Evolutionary conservation across 371 early-diverging fungal genomes (phyloP), one percentile per base, ranked within the genome.

Genomic region (Mortierella sp.): DNA sequence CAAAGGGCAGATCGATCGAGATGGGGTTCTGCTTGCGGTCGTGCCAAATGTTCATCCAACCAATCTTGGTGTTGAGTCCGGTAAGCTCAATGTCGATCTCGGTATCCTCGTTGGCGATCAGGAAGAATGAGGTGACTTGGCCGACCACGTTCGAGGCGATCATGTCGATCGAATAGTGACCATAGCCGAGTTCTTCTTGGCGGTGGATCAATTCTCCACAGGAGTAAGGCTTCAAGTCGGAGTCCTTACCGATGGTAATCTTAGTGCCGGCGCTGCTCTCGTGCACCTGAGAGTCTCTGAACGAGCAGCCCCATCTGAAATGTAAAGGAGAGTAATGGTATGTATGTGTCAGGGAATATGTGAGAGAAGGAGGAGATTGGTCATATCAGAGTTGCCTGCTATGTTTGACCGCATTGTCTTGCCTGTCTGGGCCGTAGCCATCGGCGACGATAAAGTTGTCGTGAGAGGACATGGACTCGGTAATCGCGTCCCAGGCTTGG

Each of bases 81-180:
- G 86, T 85, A 34, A 85, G 76, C 45, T 85, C 85, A 70, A 85
- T 63, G n/a, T 85, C 86, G 31, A 85, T 85, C 73, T 85, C 86
- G 0, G 86, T 76, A 24, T 81, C 78, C 21, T 34, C 82, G 38
- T 81, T 77, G 16, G 86, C 82, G 57, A 85, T 85, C 52, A 85
- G 24, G 78, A 85, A 85, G 79, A 85, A 82, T 0, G 86, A 74
- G 11, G 86, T 82, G 72, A 85, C 86, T 16, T 82, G 86, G 45
- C 86, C 86, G 31, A 77, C 78, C 1, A 85, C 76, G 73, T 80
- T 80, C 47, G 86, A 85, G 34, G 76, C 78, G 26, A 85, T 80
- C 80, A 85, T 82, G 70, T 85, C 86, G 57, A 85, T 80, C 14
- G 86, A 82, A 52, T 85, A 82, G 45, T 34, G 44, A 4, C 86